Conservation (phyloP, 2,329 filamentous ascomycete genomes). For the Curvularia lunata region DNA sequence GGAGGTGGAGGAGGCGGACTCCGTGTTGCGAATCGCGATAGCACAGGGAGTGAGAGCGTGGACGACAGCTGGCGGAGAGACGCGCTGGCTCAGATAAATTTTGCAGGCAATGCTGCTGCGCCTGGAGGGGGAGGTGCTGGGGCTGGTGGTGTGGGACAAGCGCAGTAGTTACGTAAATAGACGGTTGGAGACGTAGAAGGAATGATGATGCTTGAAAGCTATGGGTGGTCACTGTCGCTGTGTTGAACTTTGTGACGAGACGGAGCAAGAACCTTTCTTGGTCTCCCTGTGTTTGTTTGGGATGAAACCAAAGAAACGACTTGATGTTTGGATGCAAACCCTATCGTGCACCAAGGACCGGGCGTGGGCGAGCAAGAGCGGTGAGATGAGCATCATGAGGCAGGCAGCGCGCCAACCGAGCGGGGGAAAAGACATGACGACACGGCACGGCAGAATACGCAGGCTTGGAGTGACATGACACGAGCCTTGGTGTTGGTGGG, state of each 20-base stretch:
- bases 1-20: slow-evolving; percentile 43
- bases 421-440: background rate
- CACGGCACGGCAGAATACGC: background rate
- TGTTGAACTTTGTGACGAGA: background rate
- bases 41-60: slow-evolving; percentile 27
- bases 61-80: slow-evolving; percentile 23
- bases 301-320: too few species aligned
- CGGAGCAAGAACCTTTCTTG: background rate
- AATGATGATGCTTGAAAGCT: too few species aligned
- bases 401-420: background rate
- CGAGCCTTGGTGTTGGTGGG: background rate
- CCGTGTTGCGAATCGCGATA: slow-evolving; percentile 51
- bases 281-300: too few species aligned
- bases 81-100: slow-evolving; percentile 25
- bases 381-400: background rate
- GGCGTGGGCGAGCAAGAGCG: background rate
- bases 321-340: background rate
- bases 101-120: slow-evolving; percentile 11
- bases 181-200: too few species aligned
- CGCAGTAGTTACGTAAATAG: background rate
- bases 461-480: background rate
- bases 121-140: background rate
- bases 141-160: slow-evolving; percentile 1
- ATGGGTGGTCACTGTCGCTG: too few species aligned
- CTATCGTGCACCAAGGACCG: background rate